A percentile compares a stretch with the other conserved stretches of the same genome.
Evolutionary conservation across 1,284 basidiomycete genomes (phyloP).

Genomic region (Takashimella tepidaria): DNA sequence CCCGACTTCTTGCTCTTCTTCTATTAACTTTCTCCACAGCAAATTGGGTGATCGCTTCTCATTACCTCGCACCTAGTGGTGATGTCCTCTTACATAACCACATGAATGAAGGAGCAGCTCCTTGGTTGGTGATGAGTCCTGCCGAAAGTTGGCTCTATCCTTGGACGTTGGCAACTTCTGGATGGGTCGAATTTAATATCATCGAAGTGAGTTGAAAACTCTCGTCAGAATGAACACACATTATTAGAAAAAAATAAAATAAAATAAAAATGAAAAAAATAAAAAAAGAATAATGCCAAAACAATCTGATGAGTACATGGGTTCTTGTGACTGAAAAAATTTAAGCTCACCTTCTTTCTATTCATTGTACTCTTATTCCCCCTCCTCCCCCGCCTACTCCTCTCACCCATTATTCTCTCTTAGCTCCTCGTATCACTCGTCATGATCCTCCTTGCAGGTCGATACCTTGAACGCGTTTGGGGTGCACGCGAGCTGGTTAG

Average conservation of each 20-base stretch:
- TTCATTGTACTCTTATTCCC: not conserved
- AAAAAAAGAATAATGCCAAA: too few species aligned
- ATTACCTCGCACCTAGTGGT: conserved; percentile 9
- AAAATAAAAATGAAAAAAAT: too few species aligned
- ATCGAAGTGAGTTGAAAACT: conserved; percentile 63
- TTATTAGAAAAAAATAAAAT: too few species aligned
- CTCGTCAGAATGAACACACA: not conserved
- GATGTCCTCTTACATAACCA: conserved; percentile 5
- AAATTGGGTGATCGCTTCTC: conserved; percentile 53
- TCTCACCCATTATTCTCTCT: conserved; percentile 13
- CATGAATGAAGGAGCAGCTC: not conserved
- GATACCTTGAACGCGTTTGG: conserved; percentile 92
- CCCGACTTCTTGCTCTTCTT: conserved; percentile 66
- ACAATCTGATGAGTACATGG: too few species aligned
- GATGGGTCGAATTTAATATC: conserved; percentile 76
- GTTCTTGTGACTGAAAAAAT: too few species aligned
- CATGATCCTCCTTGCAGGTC: conserved; percentile 72
- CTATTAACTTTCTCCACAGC: conserved; percentile 62
- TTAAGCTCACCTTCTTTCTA: not conserved
- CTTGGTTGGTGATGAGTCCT: conserved; percentile 77
- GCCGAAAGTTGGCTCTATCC: conserved; percentile 79
- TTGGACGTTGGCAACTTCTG: conserved; percentile 85
- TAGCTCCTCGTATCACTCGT: conserved; percentile 74
- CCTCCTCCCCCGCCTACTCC: conserved; percentile 8
- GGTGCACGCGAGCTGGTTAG: conserved; percentile 78